Evolutionary conservation across 2,329 filamentous ascomycete genomes (phyloP).

Genomic region (Furcasterigmium sp.): DNA sequence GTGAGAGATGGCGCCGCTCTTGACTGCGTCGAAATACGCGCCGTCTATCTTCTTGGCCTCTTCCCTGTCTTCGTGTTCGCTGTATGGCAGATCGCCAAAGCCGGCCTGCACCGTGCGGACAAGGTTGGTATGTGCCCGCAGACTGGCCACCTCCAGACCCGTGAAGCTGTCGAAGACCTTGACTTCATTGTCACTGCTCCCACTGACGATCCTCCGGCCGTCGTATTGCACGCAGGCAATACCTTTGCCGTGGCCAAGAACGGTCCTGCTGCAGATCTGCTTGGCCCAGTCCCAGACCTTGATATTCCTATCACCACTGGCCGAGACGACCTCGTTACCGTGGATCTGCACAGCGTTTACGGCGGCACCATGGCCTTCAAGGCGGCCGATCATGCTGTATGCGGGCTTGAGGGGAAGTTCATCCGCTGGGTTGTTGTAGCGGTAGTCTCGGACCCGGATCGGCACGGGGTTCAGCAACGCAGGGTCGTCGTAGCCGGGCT

Average conservation of each 20-base stretch:
- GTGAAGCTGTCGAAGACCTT: conserved; percentile 88
- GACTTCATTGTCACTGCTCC: conserved; percentile 92
- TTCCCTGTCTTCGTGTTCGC: conserved; percentile 65
- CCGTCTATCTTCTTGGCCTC: conserved; percentile 70
- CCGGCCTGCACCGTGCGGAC: conserved; percentile 94
- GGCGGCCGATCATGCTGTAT: conserved; percentile 70
- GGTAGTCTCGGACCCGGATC: conserved; percentile 46
- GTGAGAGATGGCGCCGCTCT: conserved; percentile 41
- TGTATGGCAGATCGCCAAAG: conserved; percentile 83
- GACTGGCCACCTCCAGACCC: conserved; percentile 81
- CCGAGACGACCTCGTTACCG: conserved; percentile 83
- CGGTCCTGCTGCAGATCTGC: conserved; percentile 69
- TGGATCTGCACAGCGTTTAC: conserved; percentile 95
- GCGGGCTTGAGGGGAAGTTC: conserved; percentile 52
- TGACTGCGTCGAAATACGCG: conserved; percentile 60
- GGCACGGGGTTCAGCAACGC: conserved; percentile 47
- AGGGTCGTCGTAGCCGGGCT: conserved; percentile 45
- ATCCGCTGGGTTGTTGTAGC: conserved; percentile 39
- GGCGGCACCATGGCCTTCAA: conserved; percentile 83
- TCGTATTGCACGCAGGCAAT: conserved; percentile 98
- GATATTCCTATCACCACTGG: conserved; percentile 87
- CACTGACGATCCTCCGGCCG: conserved; percentile 86
- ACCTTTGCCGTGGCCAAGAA: conserved; percentile 85
- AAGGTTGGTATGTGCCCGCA: conserved; percentile 75
- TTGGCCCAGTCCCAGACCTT: conserved; percentile 92